A percentile compares a stretch with the other conserved stretches of the same genome.
Evolutionary conservation across 768 basidiomycete species (phyloP).

Genomic region (Pholiota microspora): DNA sequence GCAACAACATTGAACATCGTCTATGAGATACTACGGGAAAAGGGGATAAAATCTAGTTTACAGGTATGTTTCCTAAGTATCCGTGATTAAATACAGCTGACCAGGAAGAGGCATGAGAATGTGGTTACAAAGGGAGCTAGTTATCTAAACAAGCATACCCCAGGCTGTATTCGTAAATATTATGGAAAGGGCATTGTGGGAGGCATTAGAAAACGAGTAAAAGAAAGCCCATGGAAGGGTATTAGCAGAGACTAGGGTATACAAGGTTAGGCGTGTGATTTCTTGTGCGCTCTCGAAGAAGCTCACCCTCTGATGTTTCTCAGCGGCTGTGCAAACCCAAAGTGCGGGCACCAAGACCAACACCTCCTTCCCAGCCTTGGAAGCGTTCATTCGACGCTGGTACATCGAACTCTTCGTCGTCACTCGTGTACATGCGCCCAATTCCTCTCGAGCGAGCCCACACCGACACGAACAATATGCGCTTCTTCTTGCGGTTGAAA

Average conservation of each 20-base stretch:
- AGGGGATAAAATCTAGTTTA: neutral
- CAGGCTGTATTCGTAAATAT: constrained; percentile 9
- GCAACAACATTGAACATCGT: neutral
- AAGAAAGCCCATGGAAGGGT: constrained; percentile 9
- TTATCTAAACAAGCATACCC: constrained; percentile 5
- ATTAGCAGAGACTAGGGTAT: constrained; percentile 16
- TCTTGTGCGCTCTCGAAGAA: neutral
- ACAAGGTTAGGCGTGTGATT: constrained; percentile 12
- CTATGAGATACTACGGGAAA: constrained; percentile 3
- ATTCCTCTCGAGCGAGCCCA: constrained; percentile 80
- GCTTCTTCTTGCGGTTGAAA: constrained; percentile 87
- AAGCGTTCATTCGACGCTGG: constrained; percentile 49
- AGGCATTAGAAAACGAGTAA: neutral
- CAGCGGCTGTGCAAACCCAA: constrained; percentile 41
- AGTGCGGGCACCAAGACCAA: constrained; percentile 80
- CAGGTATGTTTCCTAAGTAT: neutral
- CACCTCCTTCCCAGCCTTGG: constrained; percentile 74
- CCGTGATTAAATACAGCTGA: constrained; percentile 3
- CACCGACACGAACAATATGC: constrained; percentile 87
- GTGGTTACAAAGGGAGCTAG: constrained; percentile 4
- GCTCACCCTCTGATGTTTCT: constrained; percentile 14
- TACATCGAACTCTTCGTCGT: constrained; percentile 39
- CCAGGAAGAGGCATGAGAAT: neutral
- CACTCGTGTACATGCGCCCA: constrained; percentile 47
- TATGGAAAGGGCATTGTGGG: neutral